These are phyloP conservation scores for Syzygium grande DNA, from an alignment of 345 rosid genomes.

Conservation along the genomic window DNA sequence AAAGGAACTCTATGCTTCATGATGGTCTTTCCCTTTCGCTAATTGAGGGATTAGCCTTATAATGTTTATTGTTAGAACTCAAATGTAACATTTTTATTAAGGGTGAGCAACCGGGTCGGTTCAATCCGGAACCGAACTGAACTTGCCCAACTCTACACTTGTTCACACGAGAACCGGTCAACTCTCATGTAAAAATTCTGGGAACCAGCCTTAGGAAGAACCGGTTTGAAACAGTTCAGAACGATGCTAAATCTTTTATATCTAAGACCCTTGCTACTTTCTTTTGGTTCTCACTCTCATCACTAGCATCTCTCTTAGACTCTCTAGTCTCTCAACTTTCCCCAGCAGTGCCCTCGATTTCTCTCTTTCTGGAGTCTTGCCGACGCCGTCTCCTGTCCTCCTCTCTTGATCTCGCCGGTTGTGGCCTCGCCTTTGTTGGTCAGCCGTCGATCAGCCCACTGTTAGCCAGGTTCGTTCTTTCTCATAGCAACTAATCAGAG, in stretches of 20 bases:
- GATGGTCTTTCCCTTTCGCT: no score
- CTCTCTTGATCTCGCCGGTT: background rate
- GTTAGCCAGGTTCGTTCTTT: background rate
- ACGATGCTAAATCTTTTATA: no score
- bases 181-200: no score
- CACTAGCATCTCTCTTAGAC: background rate
- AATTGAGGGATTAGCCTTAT: no score
- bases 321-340: background rate
- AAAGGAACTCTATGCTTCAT: no score
- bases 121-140: no score
- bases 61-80: no score
- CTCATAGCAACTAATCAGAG: background rate
- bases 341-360: background rate
- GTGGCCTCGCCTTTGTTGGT: background rate
- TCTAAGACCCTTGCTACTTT: background rate
- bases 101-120: no score
- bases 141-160: no score
- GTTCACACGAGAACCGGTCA: no score
- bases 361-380: background rate
- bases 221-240: background rate
- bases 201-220: no score
- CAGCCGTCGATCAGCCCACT: background rate
- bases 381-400: background rate
- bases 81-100: no score
- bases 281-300: background rate